phyloP scores from a whole-genome alignment of 139 green algal species.

The Marvania coccoides region DNA sequence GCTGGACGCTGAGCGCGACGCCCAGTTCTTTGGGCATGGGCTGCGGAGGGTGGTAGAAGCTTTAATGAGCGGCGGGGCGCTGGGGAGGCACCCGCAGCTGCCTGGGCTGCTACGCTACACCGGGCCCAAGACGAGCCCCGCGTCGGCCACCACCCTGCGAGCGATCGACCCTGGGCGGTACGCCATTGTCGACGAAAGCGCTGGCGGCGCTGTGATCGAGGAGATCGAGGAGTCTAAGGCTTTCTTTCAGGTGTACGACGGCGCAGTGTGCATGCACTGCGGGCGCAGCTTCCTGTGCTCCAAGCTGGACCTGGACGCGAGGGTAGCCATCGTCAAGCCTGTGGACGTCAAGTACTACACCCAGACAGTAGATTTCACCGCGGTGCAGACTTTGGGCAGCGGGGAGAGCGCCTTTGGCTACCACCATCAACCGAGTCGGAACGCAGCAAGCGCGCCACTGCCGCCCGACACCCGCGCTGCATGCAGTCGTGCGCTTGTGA shows the following conservation, averaged over 20 bases:
- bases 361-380: slow-evolving; percentile 35
- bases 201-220: slow-evolving; percentile 54
- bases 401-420: neutral
- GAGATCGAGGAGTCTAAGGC: slow-evolving; percentile 78
- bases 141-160: slow-evolving; percentile 38
- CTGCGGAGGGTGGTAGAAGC: neutral
- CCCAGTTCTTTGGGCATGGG: slow-evolving; percentile 8
- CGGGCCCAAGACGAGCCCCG: slow-evolving; percentile 39
- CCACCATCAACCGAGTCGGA: neutral
- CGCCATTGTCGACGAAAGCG: slow-evolving; percentile 64
- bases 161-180: slow-evolving; percentile 81
- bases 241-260: slow-evolving; percentile 87
- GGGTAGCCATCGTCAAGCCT: slow-evolving; percentile 61
- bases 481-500: slow-evolving; percentile 42
- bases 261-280: slow-evolving; percentile 86
- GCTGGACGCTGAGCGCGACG: slow-evolving; percentile 18
- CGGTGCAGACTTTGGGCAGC: slow-evolving; percentile 65
- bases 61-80: slow-evolving; percentile 1
- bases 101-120: slow-evolving; percentile 49
- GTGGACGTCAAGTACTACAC: slow-evolving; percentile 92
- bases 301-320: slow-evolving; percentile 60
- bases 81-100: slow-evolving; percentile 21
- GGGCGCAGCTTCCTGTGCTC: slow-evolving; percentile 83
- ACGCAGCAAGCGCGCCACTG: neutral
- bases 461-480: neutral